Conservation (phyloP, 2,329 filamentous ascomycete genomes). For the Cercospora brassicicola region DNA sequence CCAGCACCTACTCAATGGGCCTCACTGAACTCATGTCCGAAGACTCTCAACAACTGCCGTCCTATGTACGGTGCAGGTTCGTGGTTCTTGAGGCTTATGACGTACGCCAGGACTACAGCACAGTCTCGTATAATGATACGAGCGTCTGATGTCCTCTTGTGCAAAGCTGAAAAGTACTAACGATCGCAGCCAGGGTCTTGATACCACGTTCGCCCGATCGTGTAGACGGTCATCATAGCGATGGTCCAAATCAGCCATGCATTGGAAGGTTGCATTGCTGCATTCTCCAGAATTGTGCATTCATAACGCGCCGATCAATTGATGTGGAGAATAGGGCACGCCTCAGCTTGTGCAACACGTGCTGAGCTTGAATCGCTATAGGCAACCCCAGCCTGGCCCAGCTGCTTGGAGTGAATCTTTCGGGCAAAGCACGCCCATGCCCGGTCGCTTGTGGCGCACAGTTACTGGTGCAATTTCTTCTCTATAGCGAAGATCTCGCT, state of each 20-base stretch:
- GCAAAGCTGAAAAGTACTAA: not conserved
- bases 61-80: not conserved
- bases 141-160: not conserved
- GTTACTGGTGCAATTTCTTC: not conserved
- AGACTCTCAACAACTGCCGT: not conserved
- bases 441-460: not conserved
- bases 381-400: not conserved
- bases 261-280: not conserved
- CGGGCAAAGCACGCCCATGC: not conserved
- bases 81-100: not conserved
- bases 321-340: conserved; percentile 1
- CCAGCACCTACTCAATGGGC: not conserved
- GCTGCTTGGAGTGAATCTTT: not conserved
- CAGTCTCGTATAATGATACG: not conserved
- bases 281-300: not conserved
- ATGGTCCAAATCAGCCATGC: not conserved
- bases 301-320: not conserved
- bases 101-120: not conserved
- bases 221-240: not conserved
- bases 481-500: not conserved
- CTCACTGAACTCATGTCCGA: not conserved
- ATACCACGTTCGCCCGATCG: not conserved
- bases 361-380: not conserved
- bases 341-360: not conserved
- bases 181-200: not conserved